Evolutionary conservation across 345 rosid species (phyloP), one percentile per base, ranked within the genome.

Genomic region (Gossypium thurberi): DNA sequence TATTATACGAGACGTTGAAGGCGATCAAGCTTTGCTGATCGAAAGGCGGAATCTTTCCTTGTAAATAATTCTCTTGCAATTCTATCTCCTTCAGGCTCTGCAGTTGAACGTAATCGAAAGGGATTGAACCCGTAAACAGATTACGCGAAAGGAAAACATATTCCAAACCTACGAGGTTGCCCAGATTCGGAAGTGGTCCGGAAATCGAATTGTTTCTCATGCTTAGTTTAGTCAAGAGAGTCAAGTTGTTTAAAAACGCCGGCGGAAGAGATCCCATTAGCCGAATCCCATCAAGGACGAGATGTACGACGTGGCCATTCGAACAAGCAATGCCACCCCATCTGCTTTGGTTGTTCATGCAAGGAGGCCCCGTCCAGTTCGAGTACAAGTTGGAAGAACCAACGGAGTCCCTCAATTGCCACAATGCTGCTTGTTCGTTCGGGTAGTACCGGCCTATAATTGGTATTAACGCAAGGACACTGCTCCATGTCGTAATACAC

Each of bases 311-410:
- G 17, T 79, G 92, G 57, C 82, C 65, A 21, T 84, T 55, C 0
- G 73, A 80, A 69, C 92, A 88, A 11, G 65, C 43, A 69, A 88
- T 48, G 1, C 92, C 92, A 48, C 48, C 48, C 92, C 89, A 88
- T 51, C 76, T 72, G 82, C 83, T 83, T 14, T 5, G 8, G 50
- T 79, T 70, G 11, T 66, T n/a, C 47, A 18, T 6, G 65, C 92
- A 88, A 10, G 88, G 88, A 1, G 86, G 86, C 9, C 92, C 89
- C 3, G 87, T 81, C 92, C 92, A 88, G 15, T 66, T 76, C 7
- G 21, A 26, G 21, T 83, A 82, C 79, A 84, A 64, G 48, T 78
- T 63, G 1, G 33, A 65, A 28, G 81, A 48, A 14, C 83, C 80
- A 21, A 81, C 9, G 6, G 82, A 82, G 65, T 84, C 85, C 61